Conservation (phyloP, 2,329 filamentous ascomycete genomes). For the Ascochyta clinopodiicola region DNA sequence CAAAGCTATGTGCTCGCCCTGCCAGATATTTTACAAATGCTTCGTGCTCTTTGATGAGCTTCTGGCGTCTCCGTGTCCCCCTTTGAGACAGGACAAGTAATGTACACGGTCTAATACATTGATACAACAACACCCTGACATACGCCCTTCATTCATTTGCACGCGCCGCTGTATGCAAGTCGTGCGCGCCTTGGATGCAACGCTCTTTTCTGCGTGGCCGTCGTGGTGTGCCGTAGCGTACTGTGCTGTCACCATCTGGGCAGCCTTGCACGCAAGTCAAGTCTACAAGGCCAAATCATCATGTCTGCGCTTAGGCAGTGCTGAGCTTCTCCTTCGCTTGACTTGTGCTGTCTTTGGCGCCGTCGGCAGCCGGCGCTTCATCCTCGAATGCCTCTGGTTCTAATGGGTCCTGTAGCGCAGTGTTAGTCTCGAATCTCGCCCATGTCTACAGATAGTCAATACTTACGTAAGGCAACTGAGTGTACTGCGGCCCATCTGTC, state of each 20-base stretch:
- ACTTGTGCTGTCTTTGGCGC: slow-evolving; percentile 11
- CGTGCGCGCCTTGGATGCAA: not conserved
- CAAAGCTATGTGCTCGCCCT: slow-evolving; percentile 20
- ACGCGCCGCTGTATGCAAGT: not conserved
- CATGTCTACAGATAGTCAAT: not conserved
- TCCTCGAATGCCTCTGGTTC: slow-evolving; percentile 24
- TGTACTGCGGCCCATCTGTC: slow-evolving; percentile 35
- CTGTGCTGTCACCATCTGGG: not conserved
- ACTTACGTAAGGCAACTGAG: slow-evolving; percentile 35
- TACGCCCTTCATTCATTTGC: not conserved
- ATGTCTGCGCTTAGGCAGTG: slow-evolving; percentile 10
- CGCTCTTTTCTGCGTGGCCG: not conserved
- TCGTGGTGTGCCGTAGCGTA: not conserved
- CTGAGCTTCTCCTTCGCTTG: slow-evolving; percentile 24
- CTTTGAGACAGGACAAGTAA: slow-evolving; percentile 6
- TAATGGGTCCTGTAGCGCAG: slow-evolving; percentile 23
- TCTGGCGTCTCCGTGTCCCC: not conserved
- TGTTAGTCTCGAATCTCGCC: slow-evolving; percentile 9
- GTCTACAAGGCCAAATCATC: not conserved
- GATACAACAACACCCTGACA: slow-evolving; percentile 5
- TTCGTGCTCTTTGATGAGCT: not conserved
- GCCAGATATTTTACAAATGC: slow-evolving; percentile 18
- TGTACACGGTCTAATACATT: slow-evolving; percentile 19
- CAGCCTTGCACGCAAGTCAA: not conserved
- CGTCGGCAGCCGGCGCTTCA: slow-evolving; percentile 15